Evolutionary conservation across 495 filamentous ascomycete species (phyloP).

Genomic region (Darksidea phi): DNA sequence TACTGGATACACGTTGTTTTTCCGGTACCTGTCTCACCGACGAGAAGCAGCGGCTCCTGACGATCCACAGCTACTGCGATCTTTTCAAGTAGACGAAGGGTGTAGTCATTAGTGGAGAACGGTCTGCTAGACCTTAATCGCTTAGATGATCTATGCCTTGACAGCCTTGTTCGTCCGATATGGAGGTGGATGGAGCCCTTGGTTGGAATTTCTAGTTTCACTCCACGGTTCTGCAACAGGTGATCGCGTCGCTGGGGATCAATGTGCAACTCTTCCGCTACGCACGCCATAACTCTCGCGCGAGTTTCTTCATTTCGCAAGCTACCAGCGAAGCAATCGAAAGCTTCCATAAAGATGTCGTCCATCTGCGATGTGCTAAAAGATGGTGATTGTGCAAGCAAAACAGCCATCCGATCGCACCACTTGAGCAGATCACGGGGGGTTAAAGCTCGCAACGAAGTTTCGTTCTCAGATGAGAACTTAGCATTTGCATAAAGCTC

Average conservation of each 20-base stretch:
- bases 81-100: conserved; percentile 73
- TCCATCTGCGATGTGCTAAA: conserved; percentile 76
- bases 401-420: conserved; percentile 67
- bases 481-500: conserved; percentile 51
- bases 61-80: conserved; percentile 77
- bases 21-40: conserved; percentile 96
- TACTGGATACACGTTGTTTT: conserved; percentile 96
- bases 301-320: conserved; percentile 66
- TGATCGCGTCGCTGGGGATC: conserved; percentile 68
- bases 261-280: conserved; percentile 82
- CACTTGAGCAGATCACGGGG: conserved; percentile 88
- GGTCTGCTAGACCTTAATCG: conserved; percentile 51
- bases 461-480: conserved; percentile 52
- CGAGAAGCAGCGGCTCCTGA: conserved; percentile 83
- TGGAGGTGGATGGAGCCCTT: conserved; percentile 36
- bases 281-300: conserved; percentile 58
- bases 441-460: conserved; percentile 57
- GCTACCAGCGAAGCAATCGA: conserved; percentile 83
- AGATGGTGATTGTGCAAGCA: conserved; percentile 56
- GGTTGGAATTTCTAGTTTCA: conserved; percentile 62
- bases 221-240: conserved; percentile 37
- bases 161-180: conserved; percentile 27
- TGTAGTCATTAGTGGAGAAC: conserved; percentile 74
- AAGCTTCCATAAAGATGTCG: conserved; percentile 83
- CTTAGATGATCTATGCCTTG: conserved; percentile 24